Conservation (phyloP, 371 early-diverging fungal genomes). For the Chytridium lagenaria region DNA sequence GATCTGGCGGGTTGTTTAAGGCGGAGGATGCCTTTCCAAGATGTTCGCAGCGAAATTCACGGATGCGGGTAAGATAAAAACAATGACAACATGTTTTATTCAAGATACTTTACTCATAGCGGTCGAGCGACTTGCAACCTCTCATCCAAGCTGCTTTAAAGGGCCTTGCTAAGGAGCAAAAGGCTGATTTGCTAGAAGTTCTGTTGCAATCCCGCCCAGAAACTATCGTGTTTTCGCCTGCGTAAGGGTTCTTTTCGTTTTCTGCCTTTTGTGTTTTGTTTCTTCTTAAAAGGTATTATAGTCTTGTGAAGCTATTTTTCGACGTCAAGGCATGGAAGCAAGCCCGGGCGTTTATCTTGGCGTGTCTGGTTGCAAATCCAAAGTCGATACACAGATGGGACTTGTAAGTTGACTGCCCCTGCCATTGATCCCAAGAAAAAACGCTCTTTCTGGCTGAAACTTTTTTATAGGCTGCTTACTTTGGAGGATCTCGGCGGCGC, state of each 20-base stretch:
- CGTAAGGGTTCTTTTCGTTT: background rate
- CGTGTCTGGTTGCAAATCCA: background rate
- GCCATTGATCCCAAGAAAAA: background rate
- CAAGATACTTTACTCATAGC: too few species aligned
- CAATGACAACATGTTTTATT: too few species aligned
- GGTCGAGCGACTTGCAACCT: background rate
- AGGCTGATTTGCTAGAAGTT: background rate
- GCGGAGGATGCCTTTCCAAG: background rate
- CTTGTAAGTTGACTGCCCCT: background rate
- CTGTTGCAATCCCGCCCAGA: constrained; percentile 1
- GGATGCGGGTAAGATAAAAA: too few species aligned
- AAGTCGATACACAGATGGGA: background rate
- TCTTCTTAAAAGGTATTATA: background rate
- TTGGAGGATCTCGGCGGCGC: background rate
- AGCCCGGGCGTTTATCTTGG: background rate
- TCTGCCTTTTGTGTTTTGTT: background rate
- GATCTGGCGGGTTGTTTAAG: background rate
- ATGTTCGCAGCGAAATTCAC: too few species aligned
- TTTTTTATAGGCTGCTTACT: background rate
- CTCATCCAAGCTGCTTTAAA: background rate
- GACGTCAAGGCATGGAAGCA: constrained; percentile 1
- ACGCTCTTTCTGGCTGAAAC: too few species aligned
- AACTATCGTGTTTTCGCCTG: background rate
- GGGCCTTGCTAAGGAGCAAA: background rate
- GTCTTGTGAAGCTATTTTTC: background rate